phyloP scores from a whole-genome alignment of 2,329 filamentous ascomycete species.

The Domatiomyces catenatus region DNA sequence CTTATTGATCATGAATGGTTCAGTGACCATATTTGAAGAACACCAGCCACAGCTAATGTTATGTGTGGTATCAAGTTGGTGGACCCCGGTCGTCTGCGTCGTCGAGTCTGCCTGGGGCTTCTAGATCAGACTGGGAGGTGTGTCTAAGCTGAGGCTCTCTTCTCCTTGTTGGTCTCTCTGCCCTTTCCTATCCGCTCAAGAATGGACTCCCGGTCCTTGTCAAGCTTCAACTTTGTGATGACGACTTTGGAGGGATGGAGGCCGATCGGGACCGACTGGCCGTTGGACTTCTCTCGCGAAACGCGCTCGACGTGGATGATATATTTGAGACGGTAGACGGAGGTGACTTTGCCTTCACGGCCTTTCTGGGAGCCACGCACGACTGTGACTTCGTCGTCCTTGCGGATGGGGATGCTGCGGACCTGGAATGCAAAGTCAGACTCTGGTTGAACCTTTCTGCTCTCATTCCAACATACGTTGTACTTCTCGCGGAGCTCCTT shows the following conservation, averaged over 20 bases:
- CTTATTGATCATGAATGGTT: background rate
- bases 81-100: conserved; percentile 1
- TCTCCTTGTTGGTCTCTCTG: conserved; percentile 26
- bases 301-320: conserved; percentile 94
- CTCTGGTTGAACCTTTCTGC: background rate
- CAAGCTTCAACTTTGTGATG: conserved; percentile 96
- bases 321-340: conserved; percentile 97
- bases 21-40: conserved; percentile 1
- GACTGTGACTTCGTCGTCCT: conserved; percentile 89
- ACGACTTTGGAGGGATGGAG: conserved; percentile 94
- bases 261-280: conserved; percentile 86
- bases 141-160: conserved; percentile 3
- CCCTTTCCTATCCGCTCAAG: conserved; percentile 33
- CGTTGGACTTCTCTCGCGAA: conserved; percentile 91
- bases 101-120: background rate
- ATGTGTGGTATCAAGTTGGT: conserved; percentile 1
- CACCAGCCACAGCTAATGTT: background rate
- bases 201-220: conserved; percentile 37
- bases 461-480: conserved; percentile 52
- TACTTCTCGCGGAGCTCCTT: conserved; percentile 99
- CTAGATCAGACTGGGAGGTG: background rate
- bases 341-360: conserved; percentile 94
- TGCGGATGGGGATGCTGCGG: conserved; percentile 90
- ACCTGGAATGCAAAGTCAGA: conserved; percentile 39
- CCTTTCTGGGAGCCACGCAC: conserved; percentile 92